Base-by-base conservation (phyloP, 2,329 filamentous ascomycete species). In the Epichloe brachyelytri region DNA sequence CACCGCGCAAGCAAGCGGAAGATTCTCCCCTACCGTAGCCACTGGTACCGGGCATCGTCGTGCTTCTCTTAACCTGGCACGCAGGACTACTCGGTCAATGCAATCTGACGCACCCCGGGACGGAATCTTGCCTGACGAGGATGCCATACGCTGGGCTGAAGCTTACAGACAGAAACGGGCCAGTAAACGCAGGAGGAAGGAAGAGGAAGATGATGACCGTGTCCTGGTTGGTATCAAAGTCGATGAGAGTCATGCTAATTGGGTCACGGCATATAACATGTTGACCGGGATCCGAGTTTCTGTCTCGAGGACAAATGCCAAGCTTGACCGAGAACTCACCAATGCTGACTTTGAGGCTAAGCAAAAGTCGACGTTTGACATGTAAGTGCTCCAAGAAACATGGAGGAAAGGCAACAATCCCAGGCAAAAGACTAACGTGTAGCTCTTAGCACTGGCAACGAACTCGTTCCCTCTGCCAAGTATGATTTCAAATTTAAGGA, bases 401-500 rank as follows among this genome's bases (percentile, higher is more conserved):
- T 33, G 17, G 4, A 14, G 6, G 10, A 15, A 17, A 17, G 11
- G 14, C 14, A 41, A 14, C 6, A 10, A 3, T 34, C 11, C 10
- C 6, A 14, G 34, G 39, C 8, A 2, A 20, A 19, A 12, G 4
- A n/a, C 40, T 49, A 30, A 49, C 17, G n/a, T 15, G 5, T 33
- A n/a, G 14, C 19, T 19, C 14, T 33, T 62, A 90, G 86, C 64
- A 94, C 90, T 57, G 93, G 93, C 57, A 96, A 96, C 67, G 93
- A 98, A 73, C 75, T 98, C 65, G 95, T 95, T 5, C 93, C 93
- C 20, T 96, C 91, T 55, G 90, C 93, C 59, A 97, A 98, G 71
- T 98, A 98, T 73, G 93, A 98, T 72, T 98, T 98, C 82, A 98
- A 98, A 70, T 98, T 98, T 77, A 98, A 98, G 73, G 93, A 98